These are phyloP conservation scores for Asparagopsis taxiformis DNA, from an alignment of 31 red algal genomes.

Conservation along the genomic window DNA sequence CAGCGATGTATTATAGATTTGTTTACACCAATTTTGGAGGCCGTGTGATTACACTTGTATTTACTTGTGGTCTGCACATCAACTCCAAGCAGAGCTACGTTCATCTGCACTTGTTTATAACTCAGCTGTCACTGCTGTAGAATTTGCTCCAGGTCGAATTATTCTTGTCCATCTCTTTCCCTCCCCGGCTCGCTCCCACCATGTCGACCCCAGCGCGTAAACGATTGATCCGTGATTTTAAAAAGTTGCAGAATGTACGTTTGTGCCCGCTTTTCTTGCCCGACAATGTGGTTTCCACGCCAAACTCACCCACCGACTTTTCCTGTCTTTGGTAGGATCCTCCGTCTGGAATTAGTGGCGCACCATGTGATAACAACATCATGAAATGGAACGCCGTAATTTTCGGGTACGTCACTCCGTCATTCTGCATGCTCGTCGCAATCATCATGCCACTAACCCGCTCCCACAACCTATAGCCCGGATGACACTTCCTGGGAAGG, in stretches of 20 bases:
- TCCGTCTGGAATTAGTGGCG: slow-evolving; percentile 84
- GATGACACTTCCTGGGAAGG: slow-evolving; percentile 99
- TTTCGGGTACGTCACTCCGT: slow-evolving; percentile 75
- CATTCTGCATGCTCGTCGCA: neutral
- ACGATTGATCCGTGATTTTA: slow-evolving; percentile 97
- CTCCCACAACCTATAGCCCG: slow-evolving; percentile 39
- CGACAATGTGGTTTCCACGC: neutral
- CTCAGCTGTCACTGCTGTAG: no score
- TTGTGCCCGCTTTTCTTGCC: neutral
- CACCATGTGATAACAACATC: slow-evolving; percentile 94
- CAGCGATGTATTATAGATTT: no score
- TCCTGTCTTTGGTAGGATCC: slow-evolving; percentile 60
- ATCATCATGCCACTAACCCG: slow-evolving; percentile 1
- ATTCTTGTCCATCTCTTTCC: no score
- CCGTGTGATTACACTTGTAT: no score
- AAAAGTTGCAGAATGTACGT: slow-evolving; percentile 92
- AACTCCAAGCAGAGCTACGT: no score
- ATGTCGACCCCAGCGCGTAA: slow-evolving; percentile 97
- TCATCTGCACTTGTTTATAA: no score
- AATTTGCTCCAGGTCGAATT: no score
- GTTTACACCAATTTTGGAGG: no score
- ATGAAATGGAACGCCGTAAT: slow-evolving; percentile 98
- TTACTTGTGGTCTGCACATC: no score
- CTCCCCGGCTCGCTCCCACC: neutral
- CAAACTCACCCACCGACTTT: neutral